Base-by-base conservation (phyloP, 768 basidiomycete species). In the Lentinula boryana region DNA sequence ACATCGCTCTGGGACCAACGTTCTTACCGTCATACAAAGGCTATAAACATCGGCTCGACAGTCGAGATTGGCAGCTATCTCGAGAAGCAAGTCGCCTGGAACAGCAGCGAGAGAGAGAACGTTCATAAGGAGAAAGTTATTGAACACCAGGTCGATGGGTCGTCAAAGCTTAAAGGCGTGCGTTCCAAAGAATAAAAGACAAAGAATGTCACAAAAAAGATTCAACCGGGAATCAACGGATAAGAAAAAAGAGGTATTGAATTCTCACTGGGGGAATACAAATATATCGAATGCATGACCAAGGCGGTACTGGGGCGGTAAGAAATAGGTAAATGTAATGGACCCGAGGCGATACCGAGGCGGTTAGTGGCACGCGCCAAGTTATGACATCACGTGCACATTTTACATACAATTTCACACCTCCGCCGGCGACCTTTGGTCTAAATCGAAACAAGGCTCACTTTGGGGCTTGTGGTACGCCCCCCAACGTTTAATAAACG, bases 21-120 rank as follows among this genome's bases (percentile, higher is more conserved):
- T 35, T 77, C 88, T 70, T 66, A 82, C 89, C 60, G 84, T 81
- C 60, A 86, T 74, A 56, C 79, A 81, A 40, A 91, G 76, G 64
- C 78, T 83, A 46, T 88, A 73, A 18, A 87, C 60, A 69, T 90
- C 86, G 3, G 75, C 67, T 49, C 77, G 80, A 36, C 74, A 78
- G 40, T 81, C 74, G 46, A 90, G 70, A 67, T 79, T 78, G 27
- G 70, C 69, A 0, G 87, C 82, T 54, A 91, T 80, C 68, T 90
- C 87, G 48, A 89, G 80, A 46, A 90, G 75, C 49, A 91, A 68
- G 69, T 91, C 89, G 35, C 76, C 77, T 0, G 88, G 89, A 12
- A 66, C 49, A 13, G 77, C 60, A 5, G 64, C 49, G 15, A 68
- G 54, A 56, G 44, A 55, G n/a, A 43, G n/a, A n/a, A 23, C 41